Percentiles rank a stretch among this genome's conserved stretches.
Evolutionary conservation across 768 basidiomycete genomes (phyloP).

Genomic region (Pleurotus tuoliensis): DNA sequence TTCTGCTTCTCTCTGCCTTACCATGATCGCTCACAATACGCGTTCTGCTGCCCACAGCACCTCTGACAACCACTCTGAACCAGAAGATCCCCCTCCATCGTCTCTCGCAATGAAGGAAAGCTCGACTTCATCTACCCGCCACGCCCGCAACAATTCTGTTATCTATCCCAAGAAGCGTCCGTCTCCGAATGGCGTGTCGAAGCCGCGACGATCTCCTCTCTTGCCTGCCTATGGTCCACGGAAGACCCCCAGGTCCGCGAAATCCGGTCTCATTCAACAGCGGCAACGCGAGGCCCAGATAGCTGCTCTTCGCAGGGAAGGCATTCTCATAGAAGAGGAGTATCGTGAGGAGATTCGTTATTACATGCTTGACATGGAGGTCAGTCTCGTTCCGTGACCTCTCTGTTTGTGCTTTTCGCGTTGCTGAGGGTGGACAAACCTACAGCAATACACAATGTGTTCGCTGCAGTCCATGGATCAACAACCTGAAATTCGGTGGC

Average conservation of each 20-base stretch:
- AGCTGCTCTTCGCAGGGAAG: slow-evolving; percentile 64
- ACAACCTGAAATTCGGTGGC: slow-evolving; percentile 98
- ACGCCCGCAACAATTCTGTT: slow-evolving; percentile 57
- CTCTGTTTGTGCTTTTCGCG: slow-evolving; percentile 11
- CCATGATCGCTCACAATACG: not conserved
- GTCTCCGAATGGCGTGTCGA: slow-evolving; percentile 74
- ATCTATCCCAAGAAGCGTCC: slow-evolving; percentile 81
- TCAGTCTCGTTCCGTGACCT: slow-evolving; percentile 36
- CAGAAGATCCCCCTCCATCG: slow-evolving; percentile 29
- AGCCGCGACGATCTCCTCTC: slow-evolving; percentile 57
- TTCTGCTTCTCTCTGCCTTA: slow-evolving; percentile 1
- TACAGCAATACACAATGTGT: slow-evolving; percentile 79
- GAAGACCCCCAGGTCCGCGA: slow-evolving; percentile 65
- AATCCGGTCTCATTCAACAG: slow-evolving; percentile 55
- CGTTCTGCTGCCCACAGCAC: not conserved
- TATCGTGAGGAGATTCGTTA: slow-evolving; percentile 88
- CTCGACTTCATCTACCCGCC: slow-evolving; percentile 52
- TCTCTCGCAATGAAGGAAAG: slow-evolving; percentile 73
- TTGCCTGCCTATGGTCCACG: slow-evolving; percentile 47
- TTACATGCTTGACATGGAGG: slow-evolving; percentile 99
- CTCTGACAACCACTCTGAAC: slow-evolving; percentile 39
- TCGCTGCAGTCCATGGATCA: slow-evolving; percentile 97
- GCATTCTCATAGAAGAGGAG: slow-evolving; percentile 87
- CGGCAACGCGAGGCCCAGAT: slow-evolving; percentile 69
- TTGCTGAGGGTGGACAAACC: slow-evolving; percentile 14